A percentile compares a stretch with the other conserved stretches of the same genome.
Evolutionary conservation across 2,329 filamentous ascomycete species (phyloP).

Genomic region (Furcasterigmium sp.): DNA sequence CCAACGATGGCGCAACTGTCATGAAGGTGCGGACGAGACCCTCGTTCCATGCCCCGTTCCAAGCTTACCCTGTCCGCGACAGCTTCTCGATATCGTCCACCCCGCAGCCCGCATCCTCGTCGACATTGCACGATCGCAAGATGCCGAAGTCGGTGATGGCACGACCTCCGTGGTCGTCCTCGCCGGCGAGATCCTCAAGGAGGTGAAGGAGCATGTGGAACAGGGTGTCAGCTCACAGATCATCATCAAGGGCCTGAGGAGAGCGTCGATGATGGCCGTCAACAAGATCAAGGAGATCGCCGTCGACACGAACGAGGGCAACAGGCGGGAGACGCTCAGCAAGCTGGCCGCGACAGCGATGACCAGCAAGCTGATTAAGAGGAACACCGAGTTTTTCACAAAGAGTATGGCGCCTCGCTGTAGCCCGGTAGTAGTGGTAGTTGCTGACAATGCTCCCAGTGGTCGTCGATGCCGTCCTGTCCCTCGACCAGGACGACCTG

Average conservation of each 20-base stretch:
- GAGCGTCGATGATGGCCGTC: constrained; percentile 82
- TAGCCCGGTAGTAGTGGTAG: not conserved
- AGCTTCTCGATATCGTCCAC: constrained; percentile 98
- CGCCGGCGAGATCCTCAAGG: constrained; percentile 96
- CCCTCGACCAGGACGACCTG: constrained; percentile 91
- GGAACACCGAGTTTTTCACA: constrained; percentile 95
- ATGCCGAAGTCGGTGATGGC: constrained; percentile 96
- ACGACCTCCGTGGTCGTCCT: constrained; percentile 96
- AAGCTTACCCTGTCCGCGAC: constrained; percentile 7
- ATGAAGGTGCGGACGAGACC: constrained; percentile 69
- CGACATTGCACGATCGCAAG: constrained; percentile 97
- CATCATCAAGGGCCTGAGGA: constrained; percentile 92
- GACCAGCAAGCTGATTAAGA: constrained; percentile 99
- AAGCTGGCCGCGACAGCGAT: constrained; percentile 94
- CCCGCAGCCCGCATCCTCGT: constrained; percentile 95
- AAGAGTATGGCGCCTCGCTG: constrained; percentile 61
- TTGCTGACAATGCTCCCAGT: constrained; percentile 45
- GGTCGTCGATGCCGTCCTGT: constrained; percentile 95
- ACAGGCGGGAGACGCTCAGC: constrained; percentile 78
- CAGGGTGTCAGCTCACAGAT: constrained; percentile 95
- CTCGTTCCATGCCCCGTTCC: constrained; percentile 1
- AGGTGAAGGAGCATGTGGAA: constrained; percentile 93
- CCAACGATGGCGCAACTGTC: constrained; percentile 96
- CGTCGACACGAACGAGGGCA: constrained; percentile 74
- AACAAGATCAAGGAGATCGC: constrained; percentile 99